Evolutionary conservation across 2,329 filamentous ascomycete genomes (phyloP), one percentile per base, ranked within the genome.

Genomic region (Ophiocordyceps australis): DNA sequence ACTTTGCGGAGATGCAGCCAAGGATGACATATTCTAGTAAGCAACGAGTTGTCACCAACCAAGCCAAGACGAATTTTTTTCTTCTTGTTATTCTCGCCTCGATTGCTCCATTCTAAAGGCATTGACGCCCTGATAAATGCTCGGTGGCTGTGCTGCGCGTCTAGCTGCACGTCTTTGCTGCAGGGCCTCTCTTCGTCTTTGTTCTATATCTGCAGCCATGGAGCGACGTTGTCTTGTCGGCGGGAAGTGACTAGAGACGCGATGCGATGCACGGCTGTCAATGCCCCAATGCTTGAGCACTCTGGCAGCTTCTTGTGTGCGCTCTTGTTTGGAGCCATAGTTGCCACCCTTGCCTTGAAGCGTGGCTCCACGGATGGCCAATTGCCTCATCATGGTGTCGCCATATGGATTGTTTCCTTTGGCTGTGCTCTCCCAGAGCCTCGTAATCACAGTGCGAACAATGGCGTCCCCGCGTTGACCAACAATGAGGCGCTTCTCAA

Each of bases 311-410:
- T 10, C 17, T 7, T 10, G 17, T 10, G 17, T 7, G 17, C 7
- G 17, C 17, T 7, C 17, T 7, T 10, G 7, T 19, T 31, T 37
- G 5, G 29, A 7, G n/a, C 26, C 26, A 12, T 10, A 7, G 7
- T n/a, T 14, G 9, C 11, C 10, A 9, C 17, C 20, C 25, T 30
- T 32, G 19, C 20, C 25, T 30, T 32, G 23, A 34, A 46, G n/a
- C 2, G 22, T 19, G 4, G 47, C 46, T 2, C 45, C 41, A 3
- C 39, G 31, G 1, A 49, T 28, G 2, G 46, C 40, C 0, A 40
- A 45, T 9, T 36, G 22, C 0, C 45, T 39, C 27, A 52, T 31
- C 1, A 44, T 22, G 1, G 32, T 29, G 25, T 52, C 47, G 2
- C 38, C 34, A 17, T 39, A 44, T 0, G 11, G 15, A 7, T 19